A percentile compares a stretch with the other conserved stretches of the same genome.
These are phyloP conservation scores for Claviceps sp. DNA, from an alignment of 2,329 filamentous ascomycete species.

Conservation along the genomic window DNA sequence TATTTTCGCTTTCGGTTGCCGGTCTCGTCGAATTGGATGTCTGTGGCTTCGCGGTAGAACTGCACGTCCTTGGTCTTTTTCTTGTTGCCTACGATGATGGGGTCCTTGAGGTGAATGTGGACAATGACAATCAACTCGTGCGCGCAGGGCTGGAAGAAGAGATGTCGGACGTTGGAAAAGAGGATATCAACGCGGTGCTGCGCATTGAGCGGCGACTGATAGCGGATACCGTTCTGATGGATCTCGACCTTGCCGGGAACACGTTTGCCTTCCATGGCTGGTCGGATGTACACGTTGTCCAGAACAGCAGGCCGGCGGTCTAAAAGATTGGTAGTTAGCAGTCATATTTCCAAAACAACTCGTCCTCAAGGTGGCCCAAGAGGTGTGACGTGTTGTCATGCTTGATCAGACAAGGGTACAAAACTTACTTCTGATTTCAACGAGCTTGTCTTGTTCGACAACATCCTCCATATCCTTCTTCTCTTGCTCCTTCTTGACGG, in stretches of 20 bases:
- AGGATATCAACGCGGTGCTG: constrained; percentile 83
- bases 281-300: constrained; percentile 90
- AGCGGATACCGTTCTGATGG: constrained; percentile 96
- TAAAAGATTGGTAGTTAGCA: constrained; percentile 18
- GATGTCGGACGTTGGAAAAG: constrained; percentile 95
- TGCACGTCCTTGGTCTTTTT: constrained; percentile 99
- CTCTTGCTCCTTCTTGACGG: constrained; percentile 85
- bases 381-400: neutral
- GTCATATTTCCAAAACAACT: neutral
- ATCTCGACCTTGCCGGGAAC: constrained; percentile 94
- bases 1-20: constrained; percentile 97
- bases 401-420: neutral
- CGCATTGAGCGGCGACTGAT: constrained; percentile 66
- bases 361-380: neutral
- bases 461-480: constrained; percentile 99
- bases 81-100: constrained; percentile 91
- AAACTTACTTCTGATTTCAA: constrained; percentile 74
- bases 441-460: constrained; percentile 93
- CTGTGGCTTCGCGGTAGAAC: constrained; percentile 94
- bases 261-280: constrained; percentile 91
- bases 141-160: constrained; percentile 96
- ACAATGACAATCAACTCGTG: constrained; percentile 97
- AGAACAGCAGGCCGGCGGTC: constrained; percentile 81
- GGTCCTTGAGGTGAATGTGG: constrained; percentile 93
- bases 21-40: constrained; percentile 97